Evolutionary conservation across 805 yeast genomes (phyloP).

Genomic region (Kodamaea sagamina): DNA sequence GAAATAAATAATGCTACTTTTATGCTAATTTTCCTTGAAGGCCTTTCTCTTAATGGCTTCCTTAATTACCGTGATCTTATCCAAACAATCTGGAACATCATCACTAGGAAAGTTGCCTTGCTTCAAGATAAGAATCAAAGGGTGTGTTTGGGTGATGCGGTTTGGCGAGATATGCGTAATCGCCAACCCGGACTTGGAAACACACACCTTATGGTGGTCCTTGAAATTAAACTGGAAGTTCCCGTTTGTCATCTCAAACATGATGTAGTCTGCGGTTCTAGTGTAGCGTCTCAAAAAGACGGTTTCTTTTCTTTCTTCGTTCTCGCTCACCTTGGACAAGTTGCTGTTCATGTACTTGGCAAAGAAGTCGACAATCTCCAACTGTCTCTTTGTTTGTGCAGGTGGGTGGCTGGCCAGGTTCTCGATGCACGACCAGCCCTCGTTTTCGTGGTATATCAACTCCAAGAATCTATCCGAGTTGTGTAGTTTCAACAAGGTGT

Average conservation of each 20-base stretch:
- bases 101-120: conserved; percentile 44
- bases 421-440: conserved; percentile 50
- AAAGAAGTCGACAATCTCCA: conserved; percentile 85
- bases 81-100: conserved; percentile 45
- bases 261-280: conserved; percentile 75
- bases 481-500: conserved; percentile 72
- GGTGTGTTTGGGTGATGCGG: conserved; percentile 68
- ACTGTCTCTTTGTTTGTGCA: conserved; percentile 59
- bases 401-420: conserved; percentile 47
- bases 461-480: conserved; percentile 68
- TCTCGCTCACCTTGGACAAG: conserved; percentile 75
- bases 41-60: conserved; percentile 57
- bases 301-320: conserved; percentile 60
- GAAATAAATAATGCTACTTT: conserved; percentile 6
- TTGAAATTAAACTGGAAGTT: conserved; percentile 92
- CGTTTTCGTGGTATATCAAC: conserved; percentile 46
- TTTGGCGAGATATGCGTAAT: conserved; percentile 82
- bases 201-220: conserved; percentile 87
- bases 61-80: conserved; percentile 51
- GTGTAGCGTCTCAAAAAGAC: conserved; percentile 82
- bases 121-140: conserved; percentile 46
- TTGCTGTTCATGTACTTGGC: conserved; percentile 91
- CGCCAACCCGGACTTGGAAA: conserved; percentile 73
- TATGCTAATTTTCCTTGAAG: conserved; percentile 20
- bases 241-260: conserved; percentile 93